Conservation (phyloP, 176 grass and related monocot genomes). For the Neostapfia colusana region DNA sequence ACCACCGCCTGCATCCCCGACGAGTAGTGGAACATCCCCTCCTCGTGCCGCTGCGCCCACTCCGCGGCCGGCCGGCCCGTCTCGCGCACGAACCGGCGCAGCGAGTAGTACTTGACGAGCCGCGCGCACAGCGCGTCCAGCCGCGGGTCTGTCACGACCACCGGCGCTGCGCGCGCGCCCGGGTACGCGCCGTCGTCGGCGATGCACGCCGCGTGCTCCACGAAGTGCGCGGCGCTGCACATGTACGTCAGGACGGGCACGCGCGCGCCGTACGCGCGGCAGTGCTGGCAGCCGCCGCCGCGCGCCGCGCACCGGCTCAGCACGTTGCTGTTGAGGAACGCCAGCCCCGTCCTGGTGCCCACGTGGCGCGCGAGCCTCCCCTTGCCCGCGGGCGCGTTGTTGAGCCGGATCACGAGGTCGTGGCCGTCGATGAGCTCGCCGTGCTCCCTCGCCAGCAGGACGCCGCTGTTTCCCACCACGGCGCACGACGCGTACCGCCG, state of each 20-base stretch:
- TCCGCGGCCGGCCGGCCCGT: constrained; percentile 44
- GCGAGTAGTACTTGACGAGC: constrained; percentile 78
- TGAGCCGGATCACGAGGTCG: constrained; percentile 71
- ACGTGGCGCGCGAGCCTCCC: constrained; percentile 50
- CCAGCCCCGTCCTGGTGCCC: constrained; percentile 57
- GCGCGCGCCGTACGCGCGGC: constrained; percentile 35
- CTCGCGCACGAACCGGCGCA: constrained; percentile 52
- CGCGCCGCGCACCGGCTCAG: constrained; percentile 57
- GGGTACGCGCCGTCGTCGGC: too few species aligned
- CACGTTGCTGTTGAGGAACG: constrained; percentile 86
- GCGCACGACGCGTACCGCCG: constrained; percentile 56
- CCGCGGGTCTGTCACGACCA: constrained; percentile 65
- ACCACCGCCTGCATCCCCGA: constrained; percentile 85
- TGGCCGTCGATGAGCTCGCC: constrained; percentile 68
- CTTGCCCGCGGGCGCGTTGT: constrained; percentile 59
- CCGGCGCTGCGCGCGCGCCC: constrained; percentile 23
- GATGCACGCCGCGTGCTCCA: constrained; percentile 19
- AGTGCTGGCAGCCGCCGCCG: background rate
- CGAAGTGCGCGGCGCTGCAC: constrained; percentile 53
- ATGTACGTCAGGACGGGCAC: constrained; percentile 53
- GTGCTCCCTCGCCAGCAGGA: constrained; percentile 51
- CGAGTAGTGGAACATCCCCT: constrained; percentile 70
- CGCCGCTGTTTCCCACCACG: constrained; percentile 81
- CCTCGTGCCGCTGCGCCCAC: constrained; percentile 62
- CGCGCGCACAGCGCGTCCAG: constrained; percentile 73